Percentiles rank a stretch among this genome's conserved stretches.
Conservation (phyloP, 2,329 filamentous ascomycete species). For the Sclerotiophoma versabilis region DNA sequence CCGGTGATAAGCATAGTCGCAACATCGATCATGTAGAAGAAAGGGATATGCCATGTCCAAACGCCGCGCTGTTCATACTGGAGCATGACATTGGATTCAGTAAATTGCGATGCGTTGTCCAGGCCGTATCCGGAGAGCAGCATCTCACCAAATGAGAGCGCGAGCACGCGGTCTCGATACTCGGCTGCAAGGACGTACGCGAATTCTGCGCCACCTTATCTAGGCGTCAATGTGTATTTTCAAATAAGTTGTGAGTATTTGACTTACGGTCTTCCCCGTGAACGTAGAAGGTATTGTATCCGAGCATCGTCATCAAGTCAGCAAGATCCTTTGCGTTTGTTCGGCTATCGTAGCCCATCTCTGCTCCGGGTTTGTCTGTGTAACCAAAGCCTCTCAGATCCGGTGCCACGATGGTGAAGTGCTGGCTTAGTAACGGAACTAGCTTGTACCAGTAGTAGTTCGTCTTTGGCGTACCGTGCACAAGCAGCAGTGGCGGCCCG, state of each 20-base stretch:
- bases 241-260: no score
- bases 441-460: constrained; percentile 45
- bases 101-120: constrained; percentile 43
- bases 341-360: constrained; percentile 40
- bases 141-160: constrained; percentile 41
- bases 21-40: constrained; percentile 44
- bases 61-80: constrained; percentile 39
- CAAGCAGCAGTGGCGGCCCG: constrained; percentile 15
- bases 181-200: constrained; percentile 44
- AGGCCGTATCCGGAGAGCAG: constrained; percentile 40
- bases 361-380: constrained; percentile 41
- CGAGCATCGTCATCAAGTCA: constrained; percentile 45
- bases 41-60: constrained; percentile 45
- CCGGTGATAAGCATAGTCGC: constrained; percentile 48
- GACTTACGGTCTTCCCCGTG: constrained; percentile 43
- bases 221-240: no score
- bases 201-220: constrained; percentile 44
- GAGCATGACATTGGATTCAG: constrained; percentile 35
- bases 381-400: constrained; percentile 48
- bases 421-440: constrained; percentile 39
- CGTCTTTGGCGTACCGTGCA: constrained; percentile 19
- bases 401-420: constrained; percentile 47
- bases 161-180: constrained; percentile 40
- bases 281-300: constrained; percentile 43
- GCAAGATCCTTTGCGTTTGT: constrained; percentile 44